phyloP scores from a whole-genome alignment of 2,329 filamentous ascomycete species.

The Ceratocystiopsis sp. region DNA sequence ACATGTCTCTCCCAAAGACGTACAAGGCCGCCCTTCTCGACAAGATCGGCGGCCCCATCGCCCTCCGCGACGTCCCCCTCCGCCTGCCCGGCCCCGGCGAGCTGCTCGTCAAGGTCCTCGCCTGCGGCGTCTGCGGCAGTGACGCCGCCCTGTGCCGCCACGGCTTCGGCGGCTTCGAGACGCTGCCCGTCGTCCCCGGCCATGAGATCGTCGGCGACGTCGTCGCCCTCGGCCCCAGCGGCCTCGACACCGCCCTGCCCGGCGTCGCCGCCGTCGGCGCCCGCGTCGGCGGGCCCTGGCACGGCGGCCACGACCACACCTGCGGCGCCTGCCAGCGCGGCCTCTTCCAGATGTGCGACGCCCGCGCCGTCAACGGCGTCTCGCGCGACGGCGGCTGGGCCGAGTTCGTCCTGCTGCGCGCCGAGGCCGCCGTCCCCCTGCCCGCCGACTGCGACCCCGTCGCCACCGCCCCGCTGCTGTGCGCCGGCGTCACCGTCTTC shows the following conservation, averaged over 20 bases:
- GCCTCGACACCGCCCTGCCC: slow-evolving; percentile 42
- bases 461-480: slow-evolving; percentile 41
- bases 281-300: slow-evolving; percentile 51
- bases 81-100: slow-evolving; percentile 36
- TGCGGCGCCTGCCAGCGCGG: slow-evolving; percentile 48
- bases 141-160: slow-evolving; percentile 34
- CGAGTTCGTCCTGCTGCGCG: slow-evolving; percentile 42
- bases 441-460: slow-evolving; percentile 34
- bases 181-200: slow-evolving; percentile 45
- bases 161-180: slow-evolving; percentile 28
- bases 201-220: slow-evolving; percentile 58
- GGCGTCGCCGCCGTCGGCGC: slow-evolving; percentile 46
- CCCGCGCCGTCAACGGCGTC: slow-evolving; percentile 46
- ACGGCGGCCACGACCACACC: slow-evolving; percentile 44
- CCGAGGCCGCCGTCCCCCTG: slow-evolving; percentile 42
- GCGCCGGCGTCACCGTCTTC: slow-evolving; percentile 48
- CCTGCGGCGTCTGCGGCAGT: slow-evolving; percentile 55
- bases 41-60: slow-evolving; percentile 31
- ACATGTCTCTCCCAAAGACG: slow-evolving; percentile 36
- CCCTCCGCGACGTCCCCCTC: slow-evolving; percentile 42
- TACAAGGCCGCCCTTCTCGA: slow-evolving; percentile 50
- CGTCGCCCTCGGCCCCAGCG: slow-evolving; percentile 40
- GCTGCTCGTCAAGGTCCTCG: slow-evolving; percentile 53
- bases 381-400: slow-evolving; percentile 50
- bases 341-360: slow-evolving; percentile 51